Evolutionary conservation across 2,329 filamentous ascomycete species (phyloP).

Genomic region (Fusarium verticillioides): DNA sequence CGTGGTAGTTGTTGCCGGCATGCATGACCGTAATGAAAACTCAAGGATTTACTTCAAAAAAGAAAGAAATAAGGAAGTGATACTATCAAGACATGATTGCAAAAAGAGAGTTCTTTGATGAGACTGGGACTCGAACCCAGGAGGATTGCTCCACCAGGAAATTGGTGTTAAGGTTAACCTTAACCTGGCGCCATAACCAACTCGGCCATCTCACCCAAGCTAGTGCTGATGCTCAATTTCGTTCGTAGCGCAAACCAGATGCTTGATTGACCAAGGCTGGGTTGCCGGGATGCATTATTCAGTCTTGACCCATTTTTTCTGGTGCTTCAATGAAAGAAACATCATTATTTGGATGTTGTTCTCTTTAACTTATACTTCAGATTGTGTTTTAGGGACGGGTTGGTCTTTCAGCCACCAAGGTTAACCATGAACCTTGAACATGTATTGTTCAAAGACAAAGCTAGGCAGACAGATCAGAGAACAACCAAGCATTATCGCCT

Average conservation of each 20-base stretch:
- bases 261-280: accelerated
- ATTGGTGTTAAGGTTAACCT: constrained; percentile 31
- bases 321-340: background rate
- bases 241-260: accelerated
- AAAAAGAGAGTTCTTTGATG: constrained; percentile 7
- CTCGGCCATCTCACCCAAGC: constrained; percentile 33
- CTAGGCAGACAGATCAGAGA: background rate
- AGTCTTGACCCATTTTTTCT: accelerated
- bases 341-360: accelerated
- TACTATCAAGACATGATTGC: too few relatives aligned
- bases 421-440: background rate
- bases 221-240: background rate
- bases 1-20: accelerated
- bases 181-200: constrained; percentile 35
- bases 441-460: background rate
- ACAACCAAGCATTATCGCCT: background rate
- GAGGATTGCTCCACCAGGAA: constrained; percentile 35
- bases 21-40: accelerated
- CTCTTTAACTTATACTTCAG: too few relatives aligned
- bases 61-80: too few relatives aligned
- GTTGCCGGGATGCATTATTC: background rate
- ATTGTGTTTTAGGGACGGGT: background rate
- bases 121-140: constrained; percentile 34
- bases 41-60: accelerated
- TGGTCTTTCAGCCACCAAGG: background rate